Conservation (phyloP, 169 alveolate genomes). For the Amoebophrya sp. region DNA sequence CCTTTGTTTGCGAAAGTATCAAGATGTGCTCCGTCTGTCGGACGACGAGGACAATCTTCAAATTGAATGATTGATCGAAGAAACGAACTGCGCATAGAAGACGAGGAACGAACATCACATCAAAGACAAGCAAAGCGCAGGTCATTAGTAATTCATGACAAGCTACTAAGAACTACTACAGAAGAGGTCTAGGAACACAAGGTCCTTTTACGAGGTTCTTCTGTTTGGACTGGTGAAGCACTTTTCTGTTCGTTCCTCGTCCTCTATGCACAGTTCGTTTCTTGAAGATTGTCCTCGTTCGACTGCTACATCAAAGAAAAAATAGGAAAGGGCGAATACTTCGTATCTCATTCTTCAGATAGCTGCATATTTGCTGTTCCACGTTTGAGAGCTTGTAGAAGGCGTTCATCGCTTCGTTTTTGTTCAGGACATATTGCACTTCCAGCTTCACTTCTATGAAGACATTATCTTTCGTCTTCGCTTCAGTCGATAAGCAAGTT, state of each 20-base stretch:
- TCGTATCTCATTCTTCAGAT: constrained; percentile 15
- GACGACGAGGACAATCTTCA: not conserved
- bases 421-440: not conserved
- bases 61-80: not conserved
- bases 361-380: not conserved
- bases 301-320: too few species aligned
- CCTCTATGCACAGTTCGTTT: too few species aligned
- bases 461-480: not conserved
- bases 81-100: not conserved
- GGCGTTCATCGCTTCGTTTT: not conserved
- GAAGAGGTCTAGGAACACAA: too few species aligned
- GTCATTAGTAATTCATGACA: not conserved
- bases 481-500: too few species aligned
- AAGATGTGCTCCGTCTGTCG: too few species aligned
- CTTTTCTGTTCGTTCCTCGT: too few species aligned
- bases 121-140: not conserved
- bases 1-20: not conserved
- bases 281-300: too few species aligned
- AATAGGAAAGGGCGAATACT: not conserved
- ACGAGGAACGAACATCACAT: not conserved
- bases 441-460: not conserved
- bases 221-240: too few species aligned
- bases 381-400: constrained; percentile 26
- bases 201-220: too few species aligned
- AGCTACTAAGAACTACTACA: not conserved